A percentile compares a stretch with the other conserved stretches of the same genome.
Evolutionary conservation across 257 asterid genomes (phyloP).

Genomic region (Orobanche coerulescens): DNA sequence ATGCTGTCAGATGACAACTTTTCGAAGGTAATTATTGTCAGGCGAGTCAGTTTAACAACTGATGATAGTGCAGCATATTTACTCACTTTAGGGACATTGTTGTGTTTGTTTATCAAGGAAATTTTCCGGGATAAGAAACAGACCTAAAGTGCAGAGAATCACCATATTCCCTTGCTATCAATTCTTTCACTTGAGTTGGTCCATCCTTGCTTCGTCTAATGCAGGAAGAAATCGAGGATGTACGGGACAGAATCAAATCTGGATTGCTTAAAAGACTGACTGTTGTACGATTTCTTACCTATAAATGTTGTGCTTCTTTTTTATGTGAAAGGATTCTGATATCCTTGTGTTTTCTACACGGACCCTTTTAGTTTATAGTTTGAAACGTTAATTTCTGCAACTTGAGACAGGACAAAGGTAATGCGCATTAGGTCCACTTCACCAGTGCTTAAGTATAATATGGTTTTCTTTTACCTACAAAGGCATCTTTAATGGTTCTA

Average conservation of each 20-base stretch:
- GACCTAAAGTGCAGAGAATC: no score
- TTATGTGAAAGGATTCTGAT: constrained; percentile 7
- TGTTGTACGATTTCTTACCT: constrained; percentile 41
- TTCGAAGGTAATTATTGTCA: constrained; percentile 49
- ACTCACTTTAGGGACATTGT: neutral
- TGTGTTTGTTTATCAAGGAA: neutral
- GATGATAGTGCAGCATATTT: neutral
- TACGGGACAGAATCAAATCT: constrained; percentile 62
- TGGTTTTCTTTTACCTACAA: neutral
- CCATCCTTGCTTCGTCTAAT: constrained; percentile 22
- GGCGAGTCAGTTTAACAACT: constrained; percentile 16
- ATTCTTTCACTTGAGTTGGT: no score
- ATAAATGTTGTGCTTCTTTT: neutral
- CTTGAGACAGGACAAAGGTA: constrained; percentile 8
- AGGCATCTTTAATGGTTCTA: constrained; percentile 14
- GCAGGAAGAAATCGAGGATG: constrained; percentile 83
- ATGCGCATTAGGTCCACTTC: constrained; percentile 5
- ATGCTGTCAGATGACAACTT: constrained; percentile 69
- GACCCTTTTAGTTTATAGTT: neutral
- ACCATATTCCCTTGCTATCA: no score
- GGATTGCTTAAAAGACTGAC: constrained; percentile 59
- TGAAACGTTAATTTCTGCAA: neutral
- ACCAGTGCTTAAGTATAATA: constrained; percentile 4
- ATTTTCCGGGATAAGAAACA: no score
- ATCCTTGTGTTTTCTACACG: constrained; percentile 3